Conservation (phyloP, 495 filamentous ascomycete genomes). For the Xylaria acuta region DNA sequence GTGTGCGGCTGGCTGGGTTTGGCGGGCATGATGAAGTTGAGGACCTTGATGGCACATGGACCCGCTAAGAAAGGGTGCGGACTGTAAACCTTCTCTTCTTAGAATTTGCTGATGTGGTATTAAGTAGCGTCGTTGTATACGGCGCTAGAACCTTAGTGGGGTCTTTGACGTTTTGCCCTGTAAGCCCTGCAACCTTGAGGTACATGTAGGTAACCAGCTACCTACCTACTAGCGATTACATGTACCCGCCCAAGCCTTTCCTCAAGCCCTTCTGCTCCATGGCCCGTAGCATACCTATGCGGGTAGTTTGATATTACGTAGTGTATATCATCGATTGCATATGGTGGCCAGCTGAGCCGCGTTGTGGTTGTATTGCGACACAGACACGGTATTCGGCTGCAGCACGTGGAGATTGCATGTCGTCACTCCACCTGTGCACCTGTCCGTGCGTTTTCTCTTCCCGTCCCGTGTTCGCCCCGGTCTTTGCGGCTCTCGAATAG, state of each 20-base stretch:
- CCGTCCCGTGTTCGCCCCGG: not conserved
- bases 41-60: slow-evolving; percentile 28
- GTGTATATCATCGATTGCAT: not conserved
- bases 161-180: not conserved
- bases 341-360: not conserved
- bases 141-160: not conserved
- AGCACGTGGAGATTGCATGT: slow-evolving; percentile 16
- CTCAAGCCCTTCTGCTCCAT: not conserved
- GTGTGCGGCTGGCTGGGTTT: not conserved
- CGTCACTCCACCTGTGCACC: slow-evolving; percentile 2
- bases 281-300: not conserved
- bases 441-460: not conserved
- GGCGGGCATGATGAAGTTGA: slow-evolving; percentile 23
- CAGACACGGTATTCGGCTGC: not conserved
- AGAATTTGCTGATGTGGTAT: not conserved
- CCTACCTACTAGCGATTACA: no score
- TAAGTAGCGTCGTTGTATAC: not conserved
- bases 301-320: not conserved
- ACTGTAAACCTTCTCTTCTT: slow-evolving; percentile 6
- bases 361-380: slow-evolving; percentile 4
- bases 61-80: slow-evolving; percentile 8
- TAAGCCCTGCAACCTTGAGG: not conserved
- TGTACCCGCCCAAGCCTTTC: not conserved
- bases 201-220: no score
- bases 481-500: not conserved